These are phyloP conservation scores for Wickerhamiella cacticola DNA, from an alignment of 805 yeast genomes.

Conservation along the genomic window DNA sequence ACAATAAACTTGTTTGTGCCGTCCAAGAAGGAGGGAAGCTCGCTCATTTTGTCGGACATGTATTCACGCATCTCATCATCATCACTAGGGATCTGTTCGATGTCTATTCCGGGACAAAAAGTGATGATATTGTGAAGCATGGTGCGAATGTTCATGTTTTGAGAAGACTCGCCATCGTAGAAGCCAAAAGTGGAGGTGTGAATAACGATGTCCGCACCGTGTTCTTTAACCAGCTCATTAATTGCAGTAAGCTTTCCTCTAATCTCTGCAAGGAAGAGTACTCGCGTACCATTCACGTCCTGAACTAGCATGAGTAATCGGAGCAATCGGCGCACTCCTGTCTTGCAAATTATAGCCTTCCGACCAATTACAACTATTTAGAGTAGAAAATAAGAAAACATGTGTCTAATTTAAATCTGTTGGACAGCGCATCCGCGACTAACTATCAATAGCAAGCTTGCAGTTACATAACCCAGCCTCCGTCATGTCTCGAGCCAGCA, in stretches of 20 bases:
- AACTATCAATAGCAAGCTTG: neutral
- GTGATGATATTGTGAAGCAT: slow-evolving; percentile 56
- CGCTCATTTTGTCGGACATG: slow-evolving; percentile 37
- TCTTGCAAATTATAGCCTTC: too few relatives aligned
- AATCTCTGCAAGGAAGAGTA: slow-evolving; percentile 44
- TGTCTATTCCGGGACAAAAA: slow-evolving; percentile 48
- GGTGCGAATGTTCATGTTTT: slow-evolving; percentile 37
- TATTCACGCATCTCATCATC: slow-evolving; percentile 34
- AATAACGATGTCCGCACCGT: slow-evolving; percentile 41
- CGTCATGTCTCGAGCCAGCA: slow-evolving; percentile 10
- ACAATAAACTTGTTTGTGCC: slow-evolving; percentile 36
- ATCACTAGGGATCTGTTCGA: slow-evolving; percentile 38
- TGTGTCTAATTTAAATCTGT: too few relatives aligned
- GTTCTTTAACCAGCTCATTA: slow-evolving; percentile 38
- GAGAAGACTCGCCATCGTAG: slow-evolving; percentile 47
- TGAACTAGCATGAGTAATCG: slow-evolving; percentile 5
- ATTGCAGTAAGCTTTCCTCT: slow-evolving; percentile 41
- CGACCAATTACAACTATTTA: too few relatives aligned
- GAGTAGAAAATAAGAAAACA: too few relatives aligned
- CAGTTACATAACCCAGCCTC: neutral
- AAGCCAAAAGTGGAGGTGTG: slow-evolving; percentile 78
- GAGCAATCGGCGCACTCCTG: too few relatives aligned
- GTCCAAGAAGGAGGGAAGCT: slow-evolving; percentile 37
- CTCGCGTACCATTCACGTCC: slow-evolving; percentile 27
- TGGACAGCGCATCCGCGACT: too few relatives aligned